phyloP scores from a whole-genome alignment of 139 green algal species.

The Raphidocelis subcapitata region DNA sequence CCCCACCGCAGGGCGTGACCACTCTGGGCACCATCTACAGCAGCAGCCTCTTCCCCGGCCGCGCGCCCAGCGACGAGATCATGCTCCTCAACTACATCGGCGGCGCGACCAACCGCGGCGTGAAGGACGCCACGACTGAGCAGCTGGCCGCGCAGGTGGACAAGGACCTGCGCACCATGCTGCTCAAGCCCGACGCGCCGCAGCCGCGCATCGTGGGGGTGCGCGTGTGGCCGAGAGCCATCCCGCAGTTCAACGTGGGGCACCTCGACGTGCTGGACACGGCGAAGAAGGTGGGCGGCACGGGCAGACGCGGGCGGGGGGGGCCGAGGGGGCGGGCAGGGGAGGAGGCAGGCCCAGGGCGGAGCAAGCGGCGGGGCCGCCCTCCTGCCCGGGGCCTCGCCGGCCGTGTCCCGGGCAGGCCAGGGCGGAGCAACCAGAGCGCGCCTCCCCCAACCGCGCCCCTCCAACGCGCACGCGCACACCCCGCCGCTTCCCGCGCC shows the following conservation, averaged over 20 bases:
- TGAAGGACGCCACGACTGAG: conserved; percentile 52
- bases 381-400: too few species aligned
- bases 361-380: too few species aligned
- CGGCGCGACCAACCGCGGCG: conserved; percentile 84
- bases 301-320: too few species aligned
- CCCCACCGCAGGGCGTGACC: conserved; percentile 77
- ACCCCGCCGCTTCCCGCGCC: neutral
- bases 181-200: conserved; percentile 86
- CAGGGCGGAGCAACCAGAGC: too few species aligned
- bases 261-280: conserved; percentile 68
- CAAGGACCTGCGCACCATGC: conserved; percentile 93
- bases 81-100: conserved; percentile 98
- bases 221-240: conserved; percentile 92
- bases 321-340: too few species aligned
- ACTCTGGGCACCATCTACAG: conserved; percentile 99
- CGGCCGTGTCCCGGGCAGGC: too few species aligned
- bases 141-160: conserved; percentile 56
- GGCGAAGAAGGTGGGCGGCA: conserved; percentile 22
- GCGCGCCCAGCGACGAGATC: conserved; percentile 58
- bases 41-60: conserved; percentile 87
- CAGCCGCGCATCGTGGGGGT: conserved; percentile 79
- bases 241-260: conserved; percentile 98
- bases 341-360: too few species aligned
- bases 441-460: too few species aligned
- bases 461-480: too few species aligned